These are phyloP conservation scores for Lactarius quietus DNA, from an alignment of 768 basidiomycete species.

Conservation along the genomic window DNA sequence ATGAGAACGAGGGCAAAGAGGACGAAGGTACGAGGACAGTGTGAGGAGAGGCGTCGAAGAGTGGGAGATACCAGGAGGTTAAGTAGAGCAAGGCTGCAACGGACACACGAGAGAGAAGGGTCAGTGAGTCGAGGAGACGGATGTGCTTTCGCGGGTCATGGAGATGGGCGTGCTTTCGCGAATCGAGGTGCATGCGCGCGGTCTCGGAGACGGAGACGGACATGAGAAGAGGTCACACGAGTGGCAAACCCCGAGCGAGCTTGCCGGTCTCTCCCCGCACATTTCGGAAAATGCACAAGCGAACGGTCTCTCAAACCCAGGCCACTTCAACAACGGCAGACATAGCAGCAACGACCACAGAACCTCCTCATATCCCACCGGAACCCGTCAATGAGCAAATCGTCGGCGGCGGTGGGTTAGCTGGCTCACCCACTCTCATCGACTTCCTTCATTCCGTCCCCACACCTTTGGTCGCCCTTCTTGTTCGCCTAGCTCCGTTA, in stretches of 20 bases:
- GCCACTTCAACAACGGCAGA: background rate
- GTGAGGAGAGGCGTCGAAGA: constrained; percentile 24
- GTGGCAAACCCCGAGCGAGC: background rate
- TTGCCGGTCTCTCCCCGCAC: background rate
- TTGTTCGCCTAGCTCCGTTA: constrained; percentile 58
- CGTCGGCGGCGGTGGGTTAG: constrained; percentile 5
- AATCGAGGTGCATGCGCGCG: no score
- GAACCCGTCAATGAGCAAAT: background rate
- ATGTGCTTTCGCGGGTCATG: constrained; percentile 17
- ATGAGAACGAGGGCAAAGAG: constrained; percentile 18
- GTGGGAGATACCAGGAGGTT: constrained; percentile 14
- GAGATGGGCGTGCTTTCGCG: constrained; percentile 7
- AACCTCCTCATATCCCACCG: background rate
- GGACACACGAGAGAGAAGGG: constrained; percentile 16
- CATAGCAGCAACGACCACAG: background rate
- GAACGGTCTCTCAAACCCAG: constrained; percentile 14
- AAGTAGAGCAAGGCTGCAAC: constrained; percentile 13
- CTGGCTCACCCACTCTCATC: constrained; percentile 25
- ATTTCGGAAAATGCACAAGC: background rate
- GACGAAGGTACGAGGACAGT: constrained; percentile 3
- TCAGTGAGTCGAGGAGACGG: constrained; percentile 18
- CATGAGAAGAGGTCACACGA: background rate
- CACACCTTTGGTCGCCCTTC: constrained; percentile 53
- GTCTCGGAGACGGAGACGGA: background rate
- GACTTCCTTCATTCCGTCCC: constrained; percentile 62